Conservation (phyloP, 192 early-diverging fungal genomes). For the Coemansia umbellata region DNA sequence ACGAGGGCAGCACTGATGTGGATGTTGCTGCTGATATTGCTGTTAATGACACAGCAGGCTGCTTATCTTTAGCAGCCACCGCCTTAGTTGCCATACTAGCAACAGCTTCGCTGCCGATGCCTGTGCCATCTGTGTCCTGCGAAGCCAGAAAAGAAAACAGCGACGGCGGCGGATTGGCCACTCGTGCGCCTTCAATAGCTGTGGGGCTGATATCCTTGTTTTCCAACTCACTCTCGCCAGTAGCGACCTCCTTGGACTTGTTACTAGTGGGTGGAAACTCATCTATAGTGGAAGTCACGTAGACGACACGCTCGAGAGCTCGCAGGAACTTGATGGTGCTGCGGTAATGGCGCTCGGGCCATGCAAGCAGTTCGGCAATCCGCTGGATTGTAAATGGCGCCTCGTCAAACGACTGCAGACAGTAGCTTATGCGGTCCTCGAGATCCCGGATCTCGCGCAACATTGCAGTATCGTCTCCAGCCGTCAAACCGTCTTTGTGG, state of each 20-base stretch:
- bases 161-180: slow-evolving; percentile 9
- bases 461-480: neutral
- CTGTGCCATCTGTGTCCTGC: neutral
- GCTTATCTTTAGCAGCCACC: slow-evolving; percentile 3
- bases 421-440: slow-evolving; percentile 36
- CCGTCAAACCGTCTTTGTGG: neutral
- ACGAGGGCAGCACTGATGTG: neutral
- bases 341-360: slow-evolving; percentile 44
- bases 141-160: slow-evolving; percentile 23
- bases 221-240: neutral
- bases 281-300: slow-evolving; percentile 46
- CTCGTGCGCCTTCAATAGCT: slow-evolving; percentile 14
- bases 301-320: slow-evolving; percentile 41
- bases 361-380: slow-evolving; percentile 38
- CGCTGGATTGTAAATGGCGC: slow-evolving; percentile 51
- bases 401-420: slow-evolving; percentile 42
- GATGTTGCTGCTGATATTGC: neutral
- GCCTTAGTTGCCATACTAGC: neutral
- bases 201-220: neutral
- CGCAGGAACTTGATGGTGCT: slow-evolving; percentile 41
- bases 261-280: slow-evolving; percentile 29
- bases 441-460: slow-evolving; percentile 28
- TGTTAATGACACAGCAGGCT: neutral
- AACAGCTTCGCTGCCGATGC: neutral
- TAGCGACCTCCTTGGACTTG: neutral